Base-by-base conservation (phyloP, 2,329 filamentous ascomycete species). In the Geosmithia flava region DNA sequence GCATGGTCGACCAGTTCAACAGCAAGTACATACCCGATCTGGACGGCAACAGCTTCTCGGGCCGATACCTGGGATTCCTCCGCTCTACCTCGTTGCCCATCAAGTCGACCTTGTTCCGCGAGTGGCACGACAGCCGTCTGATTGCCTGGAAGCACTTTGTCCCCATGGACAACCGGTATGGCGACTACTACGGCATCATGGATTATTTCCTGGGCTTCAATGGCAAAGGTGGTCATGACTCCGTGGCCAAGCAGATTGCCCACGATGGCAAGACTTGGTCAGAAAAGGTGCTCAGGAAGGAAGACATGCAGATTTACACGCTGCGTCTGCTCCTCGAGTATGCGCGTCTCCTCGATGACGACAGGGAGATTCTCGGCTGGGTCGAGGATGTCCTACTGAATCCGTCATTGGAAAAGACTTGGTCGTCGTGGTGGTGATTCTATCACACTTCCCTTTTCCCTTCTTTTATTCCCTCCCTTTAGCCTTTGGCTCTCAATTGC, bases 141-240 rank as follows among this genome's bases (percentile, higher is more conserved):
- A 69, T 87, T 2, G 74, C 84, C 0, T 93, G 87, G 86, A 79
- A 80, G 56, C 87, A 93, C 62, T 91, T 87, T 56, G 81, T 89
- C 2, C 87, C 87, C 16, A 81, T 91, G 75, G 83, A 89, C 59
- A 85, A 78, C 57, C 76, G 80, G 1, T 89, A 82, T 56, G 67
- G 76, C 37, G 87, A 90, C 54, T 74, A 85, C 56, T 89, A 81
- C 52, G 80, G 77, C 42, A 80, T 87, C 48, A 72, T 88, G 71
- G 78, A 84, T 49, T 90, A 87, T 58, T 88, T 90, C 56, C 58
- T 86, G 4, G 82, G 82, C 1, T 80, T 81, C 54, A 58, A 62
- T 0, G 69, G 65, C 17, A 59, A 57, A 10, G 60, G 62, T 5
- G 63, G 60, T 1, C 74, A 78, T 52, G 83, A 88, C 55, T 62